These are phyloP conservation scores for Aspergillus persii DNA, from an alignment of 2,329 filamentous ascomycete species.

Conservation along the genomic window DNA sequence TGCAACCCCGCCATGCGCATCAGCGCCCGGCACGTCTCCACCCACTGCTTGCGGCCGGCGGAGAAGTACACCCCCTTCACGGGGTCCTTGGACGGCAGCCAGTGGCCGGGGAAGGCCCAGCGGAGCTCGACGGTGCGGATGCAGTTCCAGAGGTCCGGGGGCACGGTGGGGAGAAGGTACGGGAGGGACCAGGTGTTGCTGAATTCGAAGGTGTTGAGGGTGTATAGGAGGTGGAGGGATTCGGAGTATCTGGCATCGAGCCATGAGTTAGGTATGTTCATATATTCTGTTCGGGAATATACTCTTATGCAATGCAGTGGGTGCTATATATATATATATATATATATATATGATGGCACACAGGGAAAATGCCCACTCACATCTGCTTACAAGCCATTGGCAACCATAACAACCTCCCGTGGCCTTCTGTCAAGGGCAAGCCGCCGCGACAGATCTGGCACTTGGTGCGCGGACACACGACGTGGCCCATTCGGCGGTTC, in stretches of 20 bases:
- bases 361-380: slow-evolving; percentile 17
- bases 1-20: slow-evolving; percentile 24
- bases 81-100: slow-evolving; percentile 41
- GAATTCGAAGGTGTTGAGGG: slow-evolving; percentile 37
- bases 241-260: slow-evolving; percentile 30
- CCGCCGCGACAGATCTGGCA: slow-evolving; percentile 37
- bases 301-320: too few relatives aligned
- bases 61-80: slow-evolving; percentile 39
- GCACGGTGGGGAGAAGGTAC: slow-evolving; percentile 37
- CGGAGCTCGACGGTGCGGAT: slow-evolving; percentile 37
- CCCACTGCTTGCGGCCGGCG: slow-evolving; percentile 37
- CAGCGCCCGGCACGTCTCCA: slow-evolving; percentile 34
- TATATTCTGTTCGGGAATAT: too few relatives aligned
- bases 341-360: background rate
- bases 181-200: slow-evolving; percentile 41
- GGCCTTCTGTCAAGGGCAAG: slow-evolving; percentile 25
- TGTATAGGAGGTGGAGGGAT: slow-evolving; percentile 36
- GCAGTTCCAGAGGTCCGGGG: slow-evolving; percentile 24
- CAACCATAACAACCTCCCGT: slow-evolving; percentile 25
- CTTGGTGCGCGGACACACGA: slow-evolving; percentile 28
- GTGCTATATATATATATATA: background rate
- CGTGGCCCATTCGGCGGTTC: slow-evolving; percentile 31
- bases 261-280: too few relatives aligned
- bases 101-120: slow-evolving; percentile 41
- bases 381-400: slow-evolving; percentile 37